phyloP scores from a whole-genome alignment of 2,329 filamentous ascomycete species.

The Penicillium crustosum region DNA sequence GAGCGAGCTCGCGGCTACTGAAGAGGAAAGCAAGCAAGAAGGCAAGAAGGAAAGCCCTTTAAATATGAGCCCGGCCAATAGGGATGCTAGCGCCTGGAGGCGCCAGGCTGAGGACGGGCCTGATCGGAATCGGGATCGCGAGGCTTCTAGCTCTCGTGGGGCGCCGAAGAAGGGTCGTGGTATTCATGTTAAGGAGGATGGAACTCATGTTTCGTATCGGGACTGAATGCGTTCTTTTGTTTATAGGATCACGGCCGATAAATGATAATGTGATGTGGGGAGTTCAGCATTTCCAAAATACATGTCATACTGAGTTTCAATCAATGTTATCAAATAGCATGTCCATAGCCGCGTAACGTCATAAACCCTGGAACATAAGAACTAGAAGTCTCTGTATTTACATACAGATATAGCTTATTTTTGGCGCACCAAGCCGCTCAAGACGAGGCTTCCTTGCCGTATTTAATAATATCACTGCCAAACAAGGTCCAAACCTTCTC shows the following conservation, averaged over 20 bases:
- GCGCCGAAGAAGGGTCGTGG: slow-evolving; percentile 37
- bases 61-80: slow-evolving; percentile 62
- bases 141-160: slow-evolving; percentile 41
- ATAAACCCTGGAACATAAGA: neutral
- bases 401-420: neutral
- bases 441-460: slow-evolving; percentile 20
- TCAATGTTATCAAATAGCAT: neutral
- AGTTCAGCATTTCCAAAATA: neutral
- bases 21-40: slow-evolving; percentile 41
- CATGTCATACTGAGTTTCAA: neutral
- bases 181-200: slow-evolving; percentile 28
- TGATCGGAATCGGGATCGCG: slow-evolving; percentile 40
- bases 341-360: neutral
- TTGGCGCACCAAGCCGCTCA: neutral
- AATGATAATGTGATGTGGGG: slow-evolving; percentile 1
- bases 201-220: slow-evolving; percentile 25
- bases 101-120: slow-evolving; percentile 46
- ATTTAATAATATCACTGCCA: slow-evolving; percentile 40
- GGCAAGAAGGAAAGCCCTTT: slow-evolving; percentile 52
- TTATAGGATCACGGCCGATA: neutral
- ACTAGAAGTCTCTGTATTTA: neutral
- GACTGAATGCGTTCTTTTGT: slow-evolving; percentile 3
- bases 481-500: slow-evolving; percentile 44
- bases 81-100: slow-evolving; percentile 54
- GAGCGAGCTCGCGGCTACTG: slow-evolving; percentile 42